phyloP scores from a whole-genome alignment of 2,329 filamentous ascomycete species.

The Diplodia mutila region DNA sequence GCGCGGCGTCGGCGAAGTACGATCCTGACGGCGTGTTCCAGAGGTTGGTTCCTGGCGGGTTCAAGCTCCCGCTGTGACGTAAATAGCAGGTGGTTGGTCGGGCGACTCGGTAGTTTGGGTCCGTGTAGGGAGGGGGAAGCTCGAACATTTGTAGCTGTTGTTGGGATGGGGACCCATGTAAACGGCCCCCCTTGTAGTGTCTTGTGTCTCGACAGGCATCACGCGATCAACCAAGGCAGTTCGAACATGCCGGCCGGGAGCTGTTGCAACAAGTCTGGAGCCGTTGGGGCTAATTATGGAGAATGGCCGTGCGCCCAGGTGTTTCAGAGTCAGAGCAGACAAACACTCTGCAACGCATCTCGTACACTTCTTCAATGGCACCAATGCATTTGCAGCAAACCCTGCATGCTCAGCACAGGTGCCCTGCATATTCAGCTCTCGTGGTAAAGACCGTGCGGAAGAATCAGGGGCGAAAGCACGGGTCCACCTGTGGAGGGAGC shows the following conservation, averaged over 20 bases:
- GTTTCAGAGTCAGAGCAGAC: too few species aligned
- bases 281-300: background rate
- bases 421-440: too few species aligned
- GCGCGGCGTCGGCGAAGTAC: conserved; percentile 25
- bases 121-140: too few species aligned
- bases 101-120: background rate
- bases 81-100: background rate
- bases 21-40: conserved; percentile 34
- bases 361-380: too few species aligned
- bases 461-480: too few species aligned
- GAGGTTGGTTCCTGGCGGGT: conserved; percentile 33
- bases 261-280: background rate
- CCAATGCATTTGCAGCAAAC: too few species aligned
- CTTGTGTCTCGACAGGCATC: background rate
- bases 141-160: too few species aligned
- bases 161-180: background rate
- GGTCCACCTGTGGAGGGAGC: background rate
- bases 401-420: too few species aligned
- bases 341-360: too few species aligned
- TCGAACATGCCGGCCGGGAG: background rate
- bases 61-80: conserved; percentile 33
- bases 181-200: background rate
- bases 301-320: background rate
- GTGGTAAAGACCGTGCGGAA: too few species aligned
- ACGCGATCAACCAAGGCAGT: background rate